Percentiles rank a stretch among this genome's conserved stretches.
Evolutionary conservation across 2,329 filamentous ascomycete species (phyloP).

Genomic region (Scedosporium boydii): DNA sequence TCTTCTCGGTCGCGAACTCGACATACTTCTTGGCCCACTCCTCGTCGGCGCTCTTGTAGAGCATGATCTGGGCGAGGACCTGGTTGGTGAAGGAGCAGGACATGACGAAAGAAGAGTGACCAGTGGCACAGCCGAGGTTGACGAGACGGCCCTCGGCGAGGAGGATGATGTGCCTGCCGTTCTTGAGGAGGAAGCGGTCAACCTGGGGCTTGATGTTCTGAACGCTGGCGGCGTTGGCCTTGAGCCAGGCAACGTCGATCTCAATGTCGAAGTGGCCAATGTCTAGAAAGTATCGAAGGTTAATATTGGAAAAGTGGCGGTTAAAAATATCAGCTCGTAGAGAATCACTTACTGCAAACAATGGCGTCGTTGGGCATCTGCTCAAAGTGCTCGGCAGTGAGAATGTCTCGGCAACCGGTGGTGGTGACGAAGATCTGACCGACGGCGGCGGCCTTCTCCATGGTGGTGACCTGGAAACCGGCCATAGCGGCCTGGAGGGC

Average conservation of each 20-base stretch:
- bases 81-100: conserved; percentile 99
- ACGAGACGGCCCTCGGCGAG: conserved; percentile 97
- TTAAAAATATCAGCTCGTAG: neutral
- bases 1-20: conserved; percentile 87
- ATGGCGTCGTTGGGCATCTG: conserved; percentile 96
- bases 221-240: conserved; percentile 86
- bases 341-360: conserved; percentile 69
- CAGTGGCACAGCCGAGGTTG: conserved; percentile 98
- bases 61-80: conserved; percentile 97
- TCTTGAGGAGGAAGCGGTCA: conserved; percentile 92
- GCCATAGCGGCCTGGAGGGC: conserved; percentile 97
- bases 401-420: conserved; percentile 97
- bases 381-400: conserved; percentile 86
- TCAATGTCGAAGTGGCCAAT: conserved; percentile 99
- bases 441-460: conserved; percentile 84
- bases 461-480: conserved; percentile 92
- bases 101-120: conserved; percentile 99
- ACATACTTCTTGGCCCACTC: conserved; percentile 88
- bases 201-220: conserved; percentile 99
- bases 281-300: conserved; percentile 38
- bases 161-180: conserved; percentile 93
- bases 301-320: conserved; percentile 5
- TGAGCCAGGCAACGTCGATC: conserved; percentile 99
- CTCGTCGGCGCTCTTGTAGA: conserved; percentile 87
- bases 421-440: conserved; percentile 99